Percentiles rank a stretch among this genome's conserved stretches.
Conservation (phyloP, 768 basidiomycete species). For the Pleurotus ostreatus region DNA sequence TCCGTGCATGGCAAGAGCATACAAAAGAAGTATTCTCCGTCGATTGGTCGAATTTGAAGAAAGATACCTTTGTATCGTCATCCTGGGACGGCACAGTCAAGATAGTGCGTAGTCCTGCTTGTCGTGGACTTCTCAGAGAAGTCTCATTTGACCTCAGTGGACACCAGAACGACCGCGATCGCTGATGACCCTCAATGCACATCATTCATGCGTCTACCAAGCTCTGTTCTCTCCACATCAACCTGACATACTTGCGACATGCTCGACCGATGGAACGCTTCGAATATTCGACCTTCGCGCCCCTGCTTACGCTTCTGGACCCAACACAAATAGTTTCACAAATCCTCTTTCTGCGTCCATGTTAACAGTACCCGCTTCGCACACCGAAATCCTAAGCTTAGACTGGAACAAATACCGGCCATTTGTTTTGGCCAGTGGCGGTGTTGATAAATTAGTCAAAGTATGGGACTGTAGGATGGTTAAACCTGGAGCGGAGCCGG, state of each 20-base stretch:
- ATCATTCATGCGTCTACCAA: slow-evolving; percentile 83
- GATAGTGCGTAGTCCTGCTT: slow-evolving; percentile 50
- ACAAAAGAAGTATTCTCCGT: slow-evolving; percentile 88
- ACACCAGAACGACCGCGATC: slow-evolving; percentile 78
- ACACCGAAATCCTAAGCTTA: slow-evolving; percentile 72
- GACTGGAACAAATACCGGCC: slow-evolving; percentile 95
- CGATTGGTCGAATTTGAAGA: slow-evolving; percentile 94
- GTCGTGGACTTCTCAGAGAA: background rate
- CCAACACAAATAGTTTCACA: slow-evolving; percentile 54
- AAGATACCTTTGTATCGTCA: slow-evolving; percentile 81
- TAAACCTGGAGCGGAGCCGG: slow-evolving; percentile 45
- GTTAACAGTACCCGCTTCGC: slow-evolving; percentile 74
- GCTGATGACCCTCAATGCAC: slow-evolving; percentile 76
- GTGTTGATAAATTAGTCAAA: slow-evolving; percentile 72
- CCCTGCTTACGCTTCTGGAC: slow-evolving; percentile 53
- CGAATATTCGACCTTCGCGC: slow-evolving; percentile 78
- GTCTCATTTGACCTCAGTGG: slow-evolving; percentile 55
- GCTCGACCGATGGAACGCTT: slow-evolving; percentile 83
- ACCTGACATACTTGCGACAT: slow-evolving; percentile 75
- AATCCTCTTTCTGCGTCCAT: slow-evolving; percentile 66
- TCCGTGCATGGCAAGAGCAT: slow-evolving; percentile 93
- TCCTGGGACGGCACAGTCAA: slow-evolving; percentile 94
- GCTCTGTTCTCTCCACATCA: slow-evolving; percentile 92
- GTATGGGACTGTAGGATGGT: slow-evolving; percentile 91
- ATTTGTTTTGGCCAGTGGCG: slow-evolving; percentile 69